Evolutionary conservation across 1,284 basidiomycete species (phyloP), one percentile per base, ranked within the genome.

Genomic region (Cryptococcus amylolentus): DNA sequence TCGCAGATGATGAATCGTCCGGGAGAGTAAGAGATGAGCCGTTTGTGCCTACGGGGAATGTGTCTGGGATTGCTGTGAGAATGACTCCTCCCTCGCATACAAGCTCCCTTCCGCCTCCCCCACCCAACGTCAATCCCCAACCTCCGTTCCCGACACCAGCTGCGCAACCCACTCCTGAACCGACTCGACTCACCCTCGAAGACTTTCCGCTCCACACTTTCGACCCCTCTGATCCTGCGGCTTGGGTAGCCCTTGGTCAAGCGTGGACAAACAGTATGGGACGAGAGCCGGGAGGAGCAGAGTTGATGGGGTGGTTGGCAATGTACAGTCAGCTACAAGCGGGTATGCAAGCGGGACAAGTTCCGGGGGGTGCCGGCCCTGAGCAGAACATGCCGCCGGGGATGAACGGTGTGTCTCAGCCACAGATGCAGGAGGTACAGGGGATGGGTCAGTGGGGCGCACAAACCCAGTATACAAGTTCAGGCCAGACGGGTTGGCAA

Each of bases 221-320:
- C 61, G 61, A 75, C 57, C 70, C 71, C 16, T 56, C 64, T 14
- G 56, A 57, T 16, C 66, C 72, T 6, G 64, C 60, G 2, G 55
- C 61, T 8, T 76, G 74, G 74, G 52, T 61, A 0, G 51, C 52
- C 5, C 58, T 76, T 5, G 73, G 59, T 2, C 38, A 51, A 8
- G 73, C 72, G n/a, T 76, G 71, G 70, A 58, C 64, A 52, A 58
- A 54, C 13, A 63, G 55, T 6, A 68, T 60, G 39, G 73, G 73
- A 3, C 60, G 61, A 23, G 63, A 69, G 31, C 68, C 73, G 16
- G 64, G 66, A 60, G 72, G 74, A 57, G 60, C 74, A 52, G 70
- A 70, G 54, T 63, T 76, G 49, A 74, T 76, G 70, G 52, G 62
- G 48, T 74, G 65, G 49, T 57, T 76, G 44, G 55, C 63, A 37